Base-by-base conservation (phyloP, 2,329 filamentous ascomycete genomes). In the Fusarium vanettenii region DNA sequence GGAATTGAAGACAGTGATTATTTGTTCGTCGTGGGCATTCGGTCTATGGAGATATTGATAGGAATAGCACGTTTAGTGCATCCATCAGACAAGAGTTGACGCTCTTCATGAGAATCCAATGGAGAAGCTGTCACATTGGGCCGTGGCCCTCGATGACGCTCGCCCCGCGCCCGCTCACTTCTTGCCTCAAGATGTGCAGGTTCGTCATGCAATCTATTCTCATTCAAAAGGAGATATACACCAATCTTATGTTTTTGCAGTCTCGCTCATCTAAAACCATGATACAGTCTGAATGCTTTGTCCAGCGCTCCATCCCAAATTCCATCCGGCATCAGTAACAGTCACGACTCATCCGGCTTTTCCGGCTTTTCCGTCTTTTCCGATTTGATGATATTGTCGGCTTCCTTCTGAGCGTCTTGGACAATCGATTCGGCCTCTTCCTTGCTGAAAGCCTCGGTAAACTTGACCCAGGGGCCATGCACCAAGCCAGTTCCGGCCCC, bases 401-500 rank as follows among this genome's bases (percentile, higher is more conserved):
- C 75, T 48, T 77, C 75, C 39, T 77, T 52, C 4, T 71, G 55
- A 4, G 74, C 74, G 6, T 76, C 74, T 9, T 72, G 41, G 1
- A 76, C 73, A 29, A 77, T 77, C 14, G 20, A 33, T 2, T 77
- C 67, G 0, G 70, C 55, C 25, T 77, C 74, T 2, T 77, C 74
- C 64, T 76, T 73, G 7, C 63, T 70, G 22, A 77, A 77, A 7
- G 63, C 25, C 39, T 77, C 75, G 11, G 72, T 76, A 41, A 66
- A 77, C n/a, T 77, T 76, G 1, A 77, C 65, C 75, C 75, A 77
- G 8, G 60, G 57, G 8, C 75, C 75, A 59, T 77, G 75, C 14
- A 70, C 66, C 27, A 77, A 33, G 0, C 75, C 75, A 0, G 75
- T 77, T 2, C 75, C 75, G 2, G 75, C 74, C 0, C 75, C 75